Evolutionary conservation across 163 green algal genomes (phyloP), one percentile per base, ranked within the genome.

Genomic region (Scenedesmus sp.): DNA sequence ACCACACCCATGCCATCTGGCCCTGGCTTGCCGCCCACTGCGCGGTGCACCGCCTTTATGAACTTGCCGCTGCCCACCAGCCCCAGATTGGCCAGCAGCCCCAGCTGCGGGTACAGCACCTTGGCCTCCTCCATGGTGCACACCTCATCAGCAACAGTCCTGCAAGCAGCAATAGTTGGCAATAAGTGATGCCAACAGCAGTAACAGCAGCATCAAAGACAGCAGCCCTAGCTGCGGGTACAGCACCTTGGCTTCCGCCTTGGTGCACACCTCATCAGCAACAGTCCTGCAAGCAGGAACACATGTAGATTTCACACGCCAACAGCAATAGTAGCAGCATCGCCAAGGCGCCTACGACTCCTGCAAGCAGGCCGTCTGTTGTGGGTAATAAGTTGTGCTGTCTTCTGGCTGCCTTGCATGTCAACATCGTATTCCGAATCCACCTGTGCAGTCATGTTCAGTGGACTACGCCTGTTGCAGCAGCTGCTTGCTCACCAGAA

Each of bases 401-500:
- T 46, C 59, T 15, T 64, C 59, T 64, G 59, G 59, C 7, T 10
- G 59, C 59, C 7, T 10, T 64, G 59, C 59, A 64, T 10, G 8
- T 10, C 59, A 64, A 10, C 59, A 46, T 46, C 34, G 34, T 46
- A 46, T 46, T 46, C 34, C 34, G 0, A 46, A 46, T 64, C 59
- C 10, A 10, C 59, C 59, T 64, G 8, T 64, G 59, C 59, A 64
- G 59, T 64, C 34, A 46, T 46, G 34, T 64, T 8, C 59, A 15
- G 59, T 64, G 59, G 7, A 64, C 59, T 64, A 10, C 59, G 7
- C 59, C 9, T 8, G 7, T 15, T 8, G 7, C 59, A 8, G 67
- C 67, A 46, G 67, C 76, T n/a, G 9, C 18, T n/a, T 26, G n/a
- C 83, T 88, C n/a, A 88, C 83, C 83, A 88, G 83, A 88, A 88